Base-by-base conservation (phyloP, 2,329 filamentous ascomycete species). In the Fusarium graminum region DNA sequence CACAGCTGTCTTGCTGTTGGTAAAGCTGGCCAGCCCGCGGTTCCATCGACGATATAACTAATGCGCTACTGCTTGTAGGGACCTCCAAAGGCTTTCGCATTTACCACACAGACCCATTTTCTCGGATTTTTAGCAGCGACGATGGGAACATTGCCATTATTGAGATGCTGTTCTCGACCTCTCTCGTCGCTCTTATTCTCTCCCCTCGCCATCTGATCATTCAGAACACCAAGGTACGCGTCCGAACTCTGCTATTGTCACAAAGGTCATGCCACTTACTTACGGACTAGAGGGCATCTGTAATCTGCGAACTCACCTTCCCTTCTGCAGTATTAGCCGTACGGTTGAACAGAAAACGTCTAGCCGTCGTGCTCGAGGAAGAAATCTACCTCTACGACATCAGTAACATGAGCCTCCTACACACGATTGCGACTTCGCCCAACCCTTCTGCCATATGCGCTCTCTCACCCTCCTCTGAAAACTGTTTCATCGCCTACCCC, bases 311-410 rank as follows among this genome's bases (percentile, higher is more conserved):
- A 79, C 91, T 99, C 75, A 98, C 94, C 5, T 99, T 99, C 73
- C 94, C 94, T 13, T 97, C 94, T n/a, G 93, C 94, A 47, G 93
- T 99, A 12, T 87, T 98, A 39, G 94, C 94, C 19, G 93, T 99
- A 59, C 92, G 94, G 68, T 83, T 99, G 73, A 99, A 99, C 78
- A 88, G 95, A 70, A 98, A 97, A 79, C 90, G 95, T 36, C 86
- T 99, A 26, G 93, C 95, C 13, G 94, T 99, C 30, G 90, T 98
- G 14, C 85, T 98, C 56, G 95, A 99, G 77, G 93, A 97, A 72
- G 92, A 97, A 76, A 97, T 98, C 65, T 99, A 98, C 80, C 86
- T 99, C 46, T 99, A 99, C 81, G 95, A 99, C 78, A 98, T 99
- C 69, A 93, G 94, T 79, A 98, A 97, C 76, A 98, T 99, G 94